Base-by-base conservation (phyloP, 495 filamentous ascomycete species). In the Friedmanniomyces endolithicus region DNA sequence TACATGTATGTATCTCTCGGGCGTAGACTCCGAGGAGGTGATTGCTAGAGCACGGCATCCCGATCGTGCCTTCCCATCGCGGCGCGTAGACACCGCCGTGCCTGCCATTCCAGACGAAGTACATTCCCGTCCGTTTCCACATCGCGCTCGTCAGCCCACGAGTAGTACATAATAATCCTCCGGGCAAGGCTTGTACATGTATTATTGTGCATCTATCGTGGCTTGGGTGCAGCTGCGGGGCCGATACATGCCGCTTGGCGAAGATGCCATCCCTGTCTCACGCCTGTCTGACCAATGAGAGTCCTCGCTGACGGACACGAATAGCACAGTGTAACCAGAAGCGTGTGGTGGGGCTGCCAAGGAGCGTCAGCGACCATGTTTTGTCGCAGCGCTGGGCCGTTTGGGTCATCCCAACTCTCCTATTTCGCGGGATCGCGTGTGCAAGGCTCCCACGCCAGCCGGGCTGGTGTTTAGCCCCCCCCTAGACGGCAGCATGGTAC, bases 311-410 rank as follows among this genome's bases (percentile, higher is more conserved):
- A 47, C 17, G 23, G 44, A 24, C 49, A 29, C 24, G 34, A 52
- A 52, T 52, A 52, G 49, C 20, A 1, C 17, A 22, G 49, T 52
- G 35, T 29, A 41, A 52, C 49, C 48, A 11, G 35, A 39, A 52
- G 34, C 49, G 49, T 52, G 49, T 12, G 27, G 19, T 47, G 44
- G 20, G 1, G 11, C 3, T 24, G 49, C 49, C 24, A 52, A 52
- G 49, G n/a, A 27, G 49, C 49, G 33, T 39, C 31, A 11, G 49
- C 49, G 17, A n/a, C n/a, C 49, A 25, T 37, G 19, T 52, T 52
- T n/a, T 52, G 49, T 39, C 35, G 33, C 23, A 22, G 11, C 16
- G 35, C 24, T 52, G 35, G 33, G 35, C 49, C 20, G 49, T 52
- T 52, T 40, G 6, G 49, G 49, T 29, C 20, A 52, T 23, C 35